These are phyloP conservation scores for Coniochaeta sp. DNA, from an alignment of 2,329 filamentous ascomycete genomes.

Conservation along the genomic window DNA sequence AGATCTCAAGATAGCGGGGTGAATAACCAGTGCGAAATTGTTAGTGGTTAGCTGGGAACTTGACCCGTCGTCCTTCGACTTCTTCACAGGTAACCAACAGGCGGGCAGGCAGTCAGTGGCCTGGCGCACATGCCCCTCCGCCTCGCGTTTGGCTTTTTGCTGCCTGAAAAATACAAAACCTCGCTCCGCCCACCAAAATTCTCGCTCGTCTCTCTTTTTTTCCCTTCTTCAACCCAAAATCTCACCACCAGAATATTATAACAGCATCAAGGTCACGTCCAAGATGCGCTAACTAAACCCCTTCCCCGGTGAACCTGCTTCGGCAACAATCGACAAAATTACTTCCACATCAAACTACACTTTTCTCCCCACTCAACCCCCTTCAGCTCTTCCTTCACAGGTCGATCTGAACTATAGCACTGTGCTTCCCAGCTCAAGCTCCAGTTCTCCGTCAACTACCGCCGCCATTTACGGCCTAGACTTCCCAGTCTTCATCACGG, in stretches of 20 bases:
- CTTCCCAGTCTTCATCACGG: conserved; percentile 74
- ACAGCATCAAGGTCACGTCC: conserved; percentile 29
- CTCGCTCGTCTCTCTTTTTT: conserved; percentile 20
- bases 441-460: conserved; percentile 46
- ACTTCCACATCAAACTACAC: conserved; percentile 27
- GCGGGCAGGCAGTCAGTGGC: conserved; percentile 8
- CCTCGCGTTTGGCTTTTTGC: conserved; percentile 19
- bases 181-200: conserved; percentile 17
- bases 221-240: conserved; percentile 25
- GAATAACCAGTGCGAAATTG: neutral
- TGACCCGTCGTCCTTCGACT: no score
- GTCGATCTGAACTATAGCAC: conserved; percentile 62
- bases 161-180: conserved; percentile 42
- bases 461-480: conserved; percentile 57
- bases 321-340: conserved; percentile 43
- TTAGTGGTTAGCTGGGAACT: conserved; percentile 3
- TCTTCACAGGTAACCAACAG: neutral
- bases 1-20: neutral
- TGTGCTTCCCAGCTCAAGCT: conserved; percentile 50
- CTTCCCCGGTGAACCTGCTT: conserved; percentile 23
- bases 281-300: conserved; percentile 53
- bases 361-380: conserved; percentile 38
- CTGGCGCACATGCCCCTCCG: conserved; percentile 5
- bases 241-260: conserved; percentile 19
- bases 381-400: conserved; percentile 46